Percentiles rank a stretch among this genome's conserved stretches.
Conservation (phyloP, 768 basidiomycete species). For the Lentinus brumalis region DNA sequence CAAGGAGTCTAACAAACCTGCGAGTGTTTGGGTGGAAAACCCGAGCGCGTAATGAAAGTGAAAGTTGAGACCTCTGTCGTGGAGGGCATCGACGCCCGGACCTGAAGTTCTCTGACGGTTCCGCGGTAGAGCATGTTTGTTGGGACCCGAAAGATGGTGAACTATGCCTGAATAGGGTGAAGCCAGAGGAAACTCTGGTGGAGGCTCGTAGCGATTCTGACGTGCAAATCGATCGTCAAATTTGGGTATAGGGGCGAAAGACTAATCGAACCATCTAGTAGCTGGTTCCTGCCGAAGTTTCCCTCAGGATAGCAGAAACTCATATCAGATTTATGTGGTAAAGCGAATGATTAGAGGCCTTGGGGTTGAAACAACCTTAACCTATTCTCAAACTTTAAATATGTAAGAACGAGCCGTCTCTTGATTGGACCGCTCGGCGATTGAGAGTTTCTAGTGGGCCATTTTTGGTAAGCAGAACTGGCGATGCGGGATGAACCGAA, state of each 20-base stretch:
- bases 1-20: too few relatives aligned
- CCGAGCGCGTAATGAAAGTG: too few relatives aligned
- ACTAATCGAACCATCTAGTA: conserved; percentile 95
- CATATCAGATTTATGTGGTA: conserved; percentile 61
- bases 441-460: conserved; percentile 74
- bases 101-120: too few relatives aligned
- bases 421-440: conserved; percentile 52
- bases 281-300: conserved; percentile 93
- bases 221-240: conserved; percentile 95
- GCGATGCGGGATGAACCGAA: conserved; percentile 73
- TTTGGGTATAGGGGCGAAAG: conserved; percentile 96
- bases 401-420: conserved; percentile 57
- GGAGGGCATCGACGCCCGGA: too few relatives aligned
- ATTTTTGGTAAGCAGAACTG: conserved; percentile 76
- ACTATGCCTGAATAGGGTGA: too few relatives aligned
- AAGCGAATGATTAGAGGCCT: conserved; percentile 92
- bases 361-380: conserved; percentile 88
- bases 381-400: conserved; percentile 78
- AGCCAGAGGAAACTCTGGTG: conserved; percentile 97
- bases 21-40: too few relatives aligned
- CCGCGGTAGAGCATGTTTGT: too few relatives aligned
- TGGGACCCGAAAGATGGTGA: too few relatives aligned
- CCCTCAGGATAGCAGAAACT: conserved; percentile 74
- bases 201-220: conserved; percentile 95
- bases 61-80: too few relatives aligned